phyloP scores from a whole-genome alignment of 2,329 filamentous ascomycete species.

The Cordyceps farinosa region DNA sequence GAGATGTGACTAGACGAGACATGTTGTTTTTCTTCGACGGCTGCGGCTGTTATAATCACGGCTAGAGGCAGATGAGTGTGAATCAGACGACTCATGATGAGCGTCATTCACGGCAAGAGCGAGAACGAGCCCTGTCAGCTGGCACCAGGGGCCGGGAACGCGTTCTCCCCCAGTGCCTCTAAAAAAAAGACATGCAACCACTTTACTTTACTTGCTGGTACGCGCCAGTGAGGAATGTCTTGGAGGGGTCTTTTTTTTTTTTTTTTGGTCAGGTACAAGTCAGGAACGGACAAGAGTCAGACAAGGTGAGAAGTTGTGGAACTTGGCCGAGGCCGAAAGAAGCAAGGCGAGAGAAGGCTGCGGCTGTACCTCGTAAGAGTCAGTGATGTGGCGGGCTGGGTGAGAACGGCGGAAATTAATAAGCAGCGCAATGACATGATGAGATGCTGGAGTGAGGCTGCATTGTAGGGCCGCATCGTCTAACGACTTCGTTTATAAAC shows the following conservation, averaged over 20 bases:
- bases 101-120: background rate
- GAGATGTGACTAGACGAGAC: too few relatives aligned
- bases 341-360: conserved; percentile 1
- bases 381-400: background rate
- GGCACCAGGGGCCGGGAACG: background rate
- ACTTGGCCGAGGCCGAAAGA: conserved; percentile 13
- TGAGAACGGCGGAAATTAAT: background rate
- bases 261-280: conserved; percentile 14
- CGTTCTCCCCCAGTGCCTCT: background rate
- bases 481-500: too few relatives aligned
- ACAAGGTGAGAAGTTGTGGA: background rate
- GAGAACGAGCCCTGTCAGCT: background rate
- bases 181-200: conserved; percentile 9
- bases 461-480: too few relatives aligned
- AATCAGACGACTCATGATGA: background rate
- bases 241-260: background rate
- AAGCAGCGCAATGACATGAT: background rate
- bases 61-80: background rate
- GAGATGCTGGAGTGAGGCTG: too few relatives aligned
- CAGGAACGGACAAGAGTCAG: conserved; percentile 15
- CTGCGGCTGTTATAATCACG: background rate
- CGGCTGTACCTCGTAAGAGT: background rate
- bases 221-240: conserved; percentile 10
- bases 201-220: conserved; percentile 11
- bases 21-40: background rate